Evolutionary conservation across 192 early-diverging fungal species (phyloP).

Genomic region (Chytriomyces hyalinus): DNA sequence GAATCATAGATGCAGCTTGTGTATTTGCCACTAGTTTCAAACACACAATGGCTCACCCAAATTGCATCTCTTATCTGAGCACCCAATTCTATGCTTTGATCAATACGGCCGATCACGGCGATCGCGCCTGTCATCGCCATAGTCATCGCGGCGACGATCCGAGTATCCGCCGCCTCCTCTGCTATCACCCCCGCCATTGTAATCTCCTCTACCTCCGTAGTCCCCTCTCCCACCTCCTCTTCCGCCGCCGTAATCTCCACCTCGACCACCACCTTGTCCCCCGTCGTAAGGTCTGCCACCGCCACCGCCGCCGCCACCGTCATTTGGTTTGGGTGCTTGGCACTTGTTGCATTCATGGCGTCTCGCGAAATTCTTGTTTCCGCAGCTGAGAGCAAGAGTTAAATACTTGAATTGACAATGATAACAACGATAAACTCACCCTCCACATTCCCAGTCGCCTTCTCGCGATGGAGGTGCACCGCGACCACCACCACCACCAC

Average conservation of each 20-base stretch:
- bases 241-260: conserved; percentile 27
- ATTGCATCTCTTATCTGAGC: no score
- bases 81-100: not conserved
- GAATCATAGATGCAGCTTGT: no score
- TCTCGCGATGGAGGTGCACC: conserved; percentile 33
- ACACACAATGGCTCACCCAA: no score
- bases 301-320: conserved; percentile 29
- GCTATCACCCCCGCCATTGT: not conserved
- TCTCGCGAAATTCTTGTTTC: conserved; percentile 71
- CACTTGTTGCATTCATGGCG: conserved; percentile 69
- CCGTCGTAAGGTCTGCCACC: conserved; percentile 12
- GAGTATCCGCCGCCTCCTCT: conserved; percentile 4
- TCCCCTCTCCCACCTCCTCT: conserved; percentile 24
- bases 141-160: conserved; percentile 19
- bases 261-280: conserved; percentile 15
- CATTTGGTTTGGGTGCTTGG: conserved; percentile 59
- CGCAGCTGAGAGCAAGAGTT: conserved; percentile 51
- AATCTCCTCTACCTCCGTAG: conserved; percentile 17
- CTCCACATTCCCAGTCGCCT: conserved; percentile 40
- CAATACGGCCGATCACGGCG: conserved; percentile 46
- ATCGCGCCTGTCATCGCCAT: conserved; percentile 38
- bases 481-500: conserved; percentile 46
- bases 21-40: no score
- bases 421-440: conserved; percentile 15
- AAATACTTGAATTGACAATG: conserved; percentile 18